Evolutionary conservation across 2,329 filamentous ascomycete species (phyloP).

Genomic region (Apiospora malaysiana): DNA sequence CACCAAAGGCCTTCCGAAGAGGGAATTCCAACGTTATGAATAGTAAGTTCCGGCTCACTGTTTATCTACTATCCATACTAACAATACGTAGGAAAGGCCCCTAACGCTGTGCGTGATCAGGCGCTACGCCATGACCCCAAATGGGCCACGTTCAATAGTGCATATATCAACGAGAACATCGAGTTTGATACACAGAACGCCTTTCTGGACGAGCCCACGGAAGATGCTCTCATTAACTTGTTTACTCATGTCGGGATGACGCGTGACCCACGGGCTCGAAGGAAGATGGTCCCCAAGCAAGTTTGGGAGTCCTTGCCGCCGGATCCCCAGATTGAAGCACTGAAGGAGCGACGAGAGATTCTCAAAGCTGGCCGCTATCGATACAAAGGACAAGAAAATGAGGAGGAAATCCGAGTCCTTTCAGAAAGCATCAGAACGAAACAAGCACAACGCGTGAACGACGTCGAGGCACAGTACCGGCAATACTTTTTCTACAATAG

Average conservation of each 20-base stretch:
- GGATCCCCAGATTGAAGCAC: slow-evolving; percentile 35
- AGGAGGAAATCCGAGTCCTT: slow-evolving; percentile 35
- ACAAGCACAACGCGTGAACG: slow-evolving; percentile 27
- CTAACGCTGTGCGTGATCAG: slow-evolving; percentile 36
- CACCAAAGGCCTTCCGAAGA: slow-evolving; percentile 28
- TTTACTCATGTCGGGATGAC: slow-evolving; percentile 37
- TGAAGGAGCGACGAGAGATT: slow-evolving; percentile 30
- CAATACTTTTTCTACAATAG: slow-evolving; percentile 38
- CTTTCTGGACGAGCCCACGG: slow-evolving; percentile 33
- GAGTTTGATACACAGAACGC: slow-evolving; percentile 39
- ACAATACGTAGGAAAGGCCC: slow-evolving; percentile 31
- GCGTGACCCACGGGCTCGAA: slow-evolving; percentile 33
- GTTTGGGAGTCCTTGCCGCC: slow-evolving; percentile 34
- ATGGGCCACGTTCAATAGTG: slow-evolving; percentile 36
- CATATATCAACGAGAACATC: slow-evolving; percentile 38
- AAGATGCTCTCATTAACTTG: slow-evolving; percentile 31
- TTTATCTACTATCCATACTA: slow-evolving; percentile 14
- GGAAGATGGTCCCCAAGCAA: slow-evolving; percentile 39
- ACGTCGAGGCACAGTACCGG: slow-evolving; percentile 32
- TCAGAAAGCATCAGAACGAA: slow-evolving; percentile 33
- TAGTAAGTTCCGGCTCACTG: slow-evolving; percentile 27
- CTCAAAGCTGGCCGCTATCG: slow-evolving; percentile 37
- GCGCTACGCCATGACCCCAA: slow-evolving; percentile 38
- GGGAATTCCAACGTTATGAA: slow-evolving; percentile 33
- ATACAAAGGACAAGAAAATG: slow-evolving; percentile 30